phyloP scores from a whole-genome alignment of 371 early-diverging fungal species.

The Capillidium heterosporum region DNA sequence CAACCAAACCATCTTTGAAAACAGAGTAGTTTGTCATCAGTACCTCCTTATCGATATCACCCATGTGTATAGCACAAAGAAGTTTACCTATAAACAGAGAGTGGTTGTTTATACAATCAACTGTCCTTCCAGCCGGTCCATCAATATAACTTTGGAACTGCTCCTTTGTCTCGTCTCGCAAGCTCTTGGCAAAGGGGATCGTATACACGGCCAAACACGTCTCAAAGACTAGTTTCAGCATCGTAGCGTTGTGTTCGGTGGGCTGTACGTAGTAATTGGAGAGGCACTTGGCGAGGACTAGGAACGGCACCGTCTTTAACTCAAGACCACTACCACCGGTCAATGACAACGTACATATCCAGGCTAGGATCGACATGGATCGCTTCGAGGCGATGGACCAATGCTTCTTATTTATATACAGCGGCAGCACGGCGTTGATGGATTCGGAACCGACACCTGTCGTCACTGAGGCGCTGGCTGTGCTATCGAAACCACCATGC shows the following conservation, averaged over 20 bases:
- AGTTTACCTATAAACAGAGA: conserved; percentile 16
- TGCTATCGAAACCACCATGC: conserved; percentile 17
- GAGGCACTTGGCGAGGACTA: conserved; percentile 14
- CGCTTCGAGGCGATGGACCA: conserved; percentile 18
- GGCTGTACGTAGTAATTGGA: conserved; percentile 3
- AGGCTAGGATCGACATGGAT: conserved; percentile 20
- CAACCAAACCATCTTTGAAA: conserved; percentile 7
- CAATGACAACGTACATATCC: conserved; percentile 17
- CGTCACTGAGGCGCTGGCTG: background rate
- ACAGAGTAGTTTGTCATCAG: conserved; percentile 8
- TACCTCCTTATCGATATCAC: conserved; percentile 12
- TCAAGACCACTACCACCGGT: conserved; percentile 19
- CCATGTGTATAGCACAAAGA: conserved; percentile 15
- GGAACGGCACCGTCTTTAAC: conserved; percentile 17
- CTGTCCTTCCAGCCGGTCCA: conserved; percentile 13
- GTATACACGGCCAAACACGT: conserved; percentile 19
- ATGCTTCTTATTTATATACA: conserved; percentile 18
- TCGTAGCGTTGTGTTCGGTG: conserved; percentile 14
- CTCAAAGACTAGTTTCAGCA: conserved; percentile 15
- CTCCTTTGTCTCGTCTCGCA: conserved; percentile 13
- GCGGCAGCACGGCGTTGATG: conserved; percentile 16
- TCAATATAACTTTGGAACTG: conserved; percentile 12
- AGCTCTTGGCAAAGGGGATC: conserved; percentile 6
- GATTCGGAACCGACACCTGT: background rate
- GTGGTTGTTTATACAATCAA: conserved; percentile 16